Base-by-base conservation (phyloP, 2,329 filamentous ascomycete genomes). In the Fusarium chuoi region DNA sequence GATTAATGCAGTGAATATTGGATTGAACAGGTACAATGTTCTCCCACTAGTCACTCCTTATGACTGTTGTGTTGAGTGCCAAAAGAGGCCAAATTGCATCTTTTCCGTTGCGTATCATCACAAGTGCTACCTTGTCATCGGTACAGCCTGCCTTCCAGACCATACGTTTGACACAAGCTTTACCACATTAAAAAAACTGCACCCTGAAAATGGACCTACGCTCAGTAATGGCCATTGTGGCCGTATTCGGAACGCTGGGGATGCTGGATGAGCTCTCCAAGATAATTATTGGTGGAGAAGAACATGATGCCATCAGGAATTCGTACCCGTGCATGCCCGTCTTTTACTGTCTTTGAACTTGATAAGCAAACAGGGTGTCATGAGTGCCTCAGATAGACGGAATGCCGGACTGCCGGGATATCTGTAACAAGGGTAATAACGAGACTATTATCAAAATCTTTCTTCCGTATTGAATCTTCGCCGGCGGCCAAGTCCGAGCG, bases 291-390 rank as follows among this genome's bases (percentile, higher is more conserved):
- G 6, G 17, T 26, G 11, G 17, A 7, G 15, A 20, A 7, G 8
- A 20, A 15, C 5, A 35, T 12, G 18, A 14, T 18, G 18, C 20
- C 5, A 26, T 26, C 5, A 17, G 24, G 35, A 15, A n/a, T 9
- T 18, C 7, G 5, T 54, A 2, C 12, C 35, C 38, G 4, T n/a
- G n/a, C 3, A 1, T 39, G 6, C 18, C 2, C 28, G 18, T 7
- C 51, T 14, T 26, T 38, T 3, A n/a, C 20, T n/a, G 4, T 10
- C 2, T 6, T 26, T 2, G 18, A 45, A 26, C 18, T 9, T 11
- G 13, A 20, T 7, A 14, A 15, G 28, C 15, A 13, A 7, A 13
- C 4, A 28, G 14, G 18, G 20, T 28, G 11, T 24, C 20, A 13
- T 13, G 20, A 17, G 22, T 41, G 4, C 10, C 20, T 13, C 11